A percentile compares a stretch with the other conserved stretches of the same genome.
These are phyloP conservation scores for Fusarium buxicola DNA, from an alignment of 2,329 filamentous ascomycete species.

Conservation along the genomic window DNA sequence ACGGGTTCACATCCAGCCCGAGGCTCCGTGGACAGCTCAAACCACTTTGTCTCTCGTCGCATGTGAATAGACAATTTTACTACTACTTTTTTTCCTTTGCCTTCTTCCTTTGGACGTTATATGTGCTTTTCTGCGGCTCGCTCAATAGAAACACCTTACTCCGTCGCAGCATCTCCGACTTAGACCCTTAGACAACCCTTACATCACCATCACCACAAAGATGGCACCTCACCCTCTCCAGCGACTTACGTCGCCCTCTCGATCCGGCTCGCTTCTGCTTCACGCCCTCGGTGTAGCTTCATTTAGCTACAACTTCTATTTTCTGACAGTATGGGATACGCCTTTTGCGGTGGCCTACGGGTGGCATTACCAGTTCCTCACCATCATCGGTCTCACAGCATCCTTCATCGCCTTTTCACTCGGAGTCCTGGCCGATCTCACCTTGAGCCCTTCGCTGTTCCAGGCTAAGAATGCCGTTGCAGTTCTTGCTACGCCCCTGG, in stretches of 20 bases:
- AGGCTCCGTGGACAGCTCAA: conserved; percentile 25
- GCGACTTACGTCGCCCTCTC: conserved; percentile 73
- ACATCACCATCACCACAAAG: conserved; percentile 11
- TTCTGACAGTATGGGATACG: conserved; percentile 62
- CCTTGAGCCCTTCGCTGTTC: conserved; percentile 69
- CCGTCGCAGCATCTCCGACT: neutral
- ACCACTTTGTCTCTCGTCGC: conserved; percentile 11
- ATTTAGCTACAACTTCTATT: conserved; percentile 65
- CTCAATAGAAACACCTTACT: neutral
- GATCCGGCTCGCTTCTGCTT: conserved; percentile 69
- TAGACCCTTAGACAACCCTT: neutral
- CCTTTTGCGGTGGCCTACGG: conserved; percentile 70
- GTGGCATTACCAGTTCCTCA: conserved; percentile 78
- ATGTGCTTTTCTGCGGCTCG: neutral
- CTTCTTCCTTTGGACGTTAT: neutral
- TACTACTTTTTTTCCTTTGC: conserved; percentile 1
- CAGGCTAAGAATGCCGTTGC: conserved; percentile 74
- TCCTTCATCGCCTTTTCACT: conserved; percentile 70
- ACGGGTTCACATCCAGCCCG: conserved; percentile 32
- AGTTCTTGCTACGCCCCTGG: conserved; percentile 74
- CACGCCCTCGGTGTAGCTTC: conserved; percentile 67
- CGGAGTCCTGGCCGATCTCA: conserved; percentile 74
- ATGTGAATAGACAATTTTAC: conserved; percentile 9
- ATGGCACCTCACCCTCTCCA: conserved; percentile 72
- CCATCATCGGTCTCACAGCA: conserved; percentile 76